These are phyloP conservation scores for Fragaria ananassa DNA, from an alignment of 306 rosid genomes.

Conservation along the genomic window DNA sequence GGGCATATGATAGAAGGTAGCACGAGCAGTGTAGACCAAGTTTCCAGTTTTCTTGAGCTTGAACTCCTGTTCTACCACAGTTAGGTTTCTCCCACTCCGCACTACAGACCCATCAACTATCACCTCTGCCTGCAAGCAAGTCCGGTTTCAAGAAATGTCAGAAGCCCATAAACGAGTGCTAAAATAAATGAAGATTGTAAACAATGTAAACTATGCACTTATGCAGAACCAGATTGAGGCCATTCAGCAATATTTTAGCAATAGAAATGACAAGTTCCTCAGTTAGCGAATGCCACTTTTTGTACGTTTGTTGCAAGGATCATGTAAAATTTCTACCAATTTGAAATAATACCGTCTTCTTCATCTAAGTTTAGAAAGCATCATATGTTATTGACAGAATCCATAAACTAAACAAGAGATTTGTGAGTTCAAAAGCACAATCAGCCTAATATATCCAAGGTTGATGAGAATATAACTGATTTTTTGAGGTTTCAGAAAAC, in stretches of 20 bases:
- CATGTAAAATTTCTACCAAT: neutral
- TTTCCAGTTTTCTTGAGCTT: constrained; percentile 50
- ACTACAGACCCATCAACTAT: constrained; percentile 52
- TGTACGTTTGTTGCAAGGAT: neutral
- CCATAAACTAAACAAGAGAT: neutral
- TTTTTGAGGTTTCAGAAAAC: neutral
- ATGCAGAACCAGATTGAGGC: neutral
- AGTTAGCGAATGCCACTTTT: neutral
- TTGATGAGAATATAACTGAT: neutral
- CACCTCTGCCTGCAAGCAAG: constrained; percentile 56
- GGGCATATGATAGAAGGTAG: constrained; percentile 54
- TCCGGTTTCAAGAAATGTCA: neutral
- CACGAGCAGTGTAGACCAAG: constrained; percentile 53
- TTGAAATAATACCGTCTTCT: neutral
- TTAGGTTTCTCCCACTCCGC: constrained; percentile 71
- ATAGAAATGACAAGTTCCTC: neutral
- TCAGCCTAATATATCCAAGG: neutral
- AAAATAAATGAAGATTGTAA: neutral
- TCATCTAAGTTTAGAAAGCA: neutral
- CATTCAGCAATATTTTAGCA: neutral
- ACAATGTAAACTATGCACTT: neutral
- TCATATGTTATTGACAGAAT: neutral
- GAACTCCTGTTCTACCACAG: constrained; percentile 53
- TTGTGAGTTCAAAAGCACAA: neutral
- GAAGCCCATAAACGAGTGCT: neutral